Evolutionary conservation across 2,329 filamentous ascomycete genomes (phyloP), one percentile per base, ranked within the genome.

Genomic region (Xylariaceae sp.): DNA sequence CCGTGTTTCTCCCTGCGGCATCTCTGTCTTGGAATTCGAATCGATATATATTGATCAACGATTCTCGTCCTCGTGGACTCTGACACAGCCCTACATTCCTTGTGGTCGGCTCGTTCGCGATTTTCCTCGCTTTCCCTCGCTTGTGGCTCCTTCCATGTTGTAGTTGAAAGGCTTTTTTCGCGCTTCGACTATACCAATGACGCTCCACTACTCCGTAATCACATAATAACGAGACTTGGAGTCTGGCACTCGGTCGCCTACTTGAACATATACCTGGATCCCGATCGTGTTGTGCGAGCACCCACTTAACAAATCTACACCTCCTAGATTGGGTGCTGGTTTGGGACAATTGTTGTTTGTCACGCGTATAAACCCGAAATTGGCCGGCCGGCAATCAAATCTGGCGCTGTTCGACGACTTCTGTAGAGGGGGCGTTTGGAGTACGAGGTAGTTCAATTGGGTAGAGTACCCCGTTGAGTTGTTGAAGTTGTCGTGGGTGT

Each of bases 181-280:
- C 49, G 44, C 54, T 50, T 56, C 33, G 36, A 39, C 36, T 33
- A 43, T 53, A 59, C 57, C 44, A 63, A 67, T 67, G 61, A 58
- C 64, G 58, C 52, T 59, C 54, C 18, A 50, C 53, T 40, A 53
- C 57, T 60, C 67, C 64, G 60, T 61, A 37, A 40, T 51, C 37
- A 54, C 64, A 53, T 68, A 67, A 67, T 66, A 32, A 56, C 64
- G 64, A 67, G 66, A 65, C 58, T 58, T 55, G 58, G 64, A 66
- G 63, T 68, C 66, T 62, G 62, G 63, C 52, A 66, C 65, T 67
- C 65, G 59, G 61, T 61, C 55, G 46, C 53, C 62, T 60, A 55
- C 53, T 43, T 39, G 52, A 37, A 35, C 42, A 56, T 21, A 43
- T 40, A 35, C 45, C 47, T 42, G 51, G 29, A 48, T 54, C 53